A percentile compares a stretch with the other conserved stretches of the same genome.
Evolutionary conservation across 768 basidiomycete genomes (phyloP).

Genomic region (Lyophyllum shimeji): DNA sequence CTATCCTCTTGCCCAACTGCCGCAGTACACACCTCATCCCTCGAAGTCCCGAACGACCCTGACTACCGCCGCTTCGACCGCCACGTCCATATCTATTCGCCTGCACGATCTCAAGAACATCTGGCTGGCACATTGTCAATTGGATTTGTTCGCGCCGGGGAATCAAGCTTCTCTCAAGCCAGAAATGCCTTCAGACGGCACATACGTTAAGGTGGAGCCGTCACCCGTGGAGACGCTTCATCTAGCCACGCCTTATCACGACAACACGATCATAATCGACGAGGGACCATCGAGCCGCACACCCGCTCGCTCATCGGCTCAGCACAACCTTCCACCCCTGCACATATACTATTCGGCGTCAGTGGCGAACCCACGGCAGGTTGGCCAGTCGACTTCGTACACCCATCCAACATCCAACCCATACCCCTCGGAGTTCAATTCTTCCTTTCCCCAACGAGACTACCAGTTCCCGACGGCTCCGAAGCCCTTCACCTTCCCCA

Average conservation of each 20-base stretch:
- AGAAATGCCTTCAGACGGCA: constrained; percentile 2
- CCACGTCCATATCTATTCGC: constrained; percentile 51
- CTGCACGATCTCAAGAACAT: constrained; percentile 57
- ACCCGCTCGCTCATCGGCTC: constrained; percentile 2
- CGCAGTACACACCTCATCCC: constrained; percentile 13
- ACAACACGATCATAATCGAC: constrained; percentile 14
- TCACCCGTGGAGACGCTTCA: constrained; percentile 18
- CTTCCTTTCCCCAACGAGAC: background rate
- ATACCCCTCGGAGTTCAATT: background rate
- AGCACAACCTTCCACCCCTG: constrained; percentile 12
- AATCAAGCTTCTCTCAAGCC: constrained; percentile 3
- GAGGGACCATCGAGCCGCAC: constrained; percentile 3
- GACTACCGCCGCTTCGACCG: constrained; percentile 32
- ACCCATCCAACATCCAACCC: background rate
- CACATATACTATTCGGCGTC: constrained; percentile 14
- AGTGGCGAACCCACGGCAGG: background rate
- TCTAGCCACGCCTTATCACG: constrained; percentile 15
- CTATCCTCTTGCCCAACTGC: constrained; percentile 28
- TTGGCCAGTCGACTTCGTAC: background rate
- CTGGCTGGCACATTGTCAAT: constrained; percentile 59
- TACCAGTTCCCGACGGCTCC: constrained; percentile 3
- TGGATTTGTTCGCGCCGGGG: constrained; percentile 14
- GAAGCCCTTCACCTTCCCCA: constrained; percentile 18
- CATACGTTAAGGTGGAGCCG: constrained; percentile 33
- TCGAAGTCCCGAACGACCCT: constrained; percentile 29